Evolutionary conservation across 2,329 filamentous ascomycete genomes (phyloP).

Genomic region (Colletotrichum cordylinicola): DNA sequence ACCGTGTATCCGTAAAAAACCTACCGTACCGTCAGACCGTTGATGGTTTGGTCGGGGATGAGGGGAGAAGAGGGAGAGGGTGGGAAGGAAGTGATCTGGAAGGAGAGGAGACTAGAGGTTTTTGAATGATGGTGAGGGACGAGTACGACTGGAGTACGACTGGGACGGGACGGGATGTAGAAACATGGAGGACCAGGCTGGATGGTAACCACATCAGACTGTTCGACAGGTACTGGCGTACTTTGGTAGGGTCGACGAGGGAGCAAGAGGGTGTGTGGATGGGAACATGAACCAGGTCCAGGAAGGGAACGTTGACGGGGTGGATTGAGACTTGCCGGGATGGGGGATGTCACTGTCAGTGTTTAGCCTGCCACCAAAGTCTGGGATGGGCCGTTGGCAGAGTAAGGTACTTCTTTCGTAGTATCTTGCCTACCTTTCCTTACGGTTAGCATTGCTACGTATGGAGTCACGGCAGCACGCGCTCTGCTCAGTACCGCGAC

Average conservation of each 20-base stretch:
- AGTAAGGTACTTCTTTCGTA: background rate
- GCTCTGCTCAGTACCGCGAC: background rate
- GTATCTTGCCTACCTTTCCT: background rate
- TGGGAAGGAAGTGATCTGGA: slow-evolving; percentile 13
- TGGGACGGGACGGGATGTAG: background rate
- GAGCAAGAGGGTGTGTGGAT: slow-evolving; percentile 11
- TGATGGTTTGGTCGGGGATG: slow-evolving; percentile 28
- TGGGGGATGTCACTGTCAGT: slow-evolving; percentile 17
- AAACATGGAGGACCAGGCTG: slow-evolving; percentile 6
- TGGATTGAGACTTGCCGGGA: slow-evolving; percentile 19
- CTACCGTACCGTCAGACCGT: slow-evolving; percentile 22
- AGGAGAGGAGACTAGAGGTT: slow-evolving; percentile 35
- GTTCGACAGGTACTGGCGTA: background rate
- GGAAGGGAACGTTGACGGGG: slow-evolving; percentile 18
- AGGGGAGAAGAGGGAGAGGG: slow-evolving; percentile 32
- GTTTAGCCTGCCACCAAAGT: background rate
- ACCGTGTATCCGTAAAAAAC: slow-evolving; percentile 7
- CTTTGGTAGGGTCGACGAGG: background rate
- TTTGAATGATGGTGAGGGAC: slow-evolving; percentile 40
- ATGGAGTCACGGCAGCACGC: background rate
- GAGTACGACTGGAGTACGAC: slow-evolving; percentile 14
- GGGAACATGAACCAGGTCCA: slow-evolving; percentile 15
- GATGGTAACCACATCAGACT: background rate
- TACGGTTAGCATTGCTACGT: background rate
- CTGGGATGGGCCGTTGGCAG: background rate